Conservation (phyloP, 2,329 filamentous ascomycete species). For the Aspergillus brasiliensis region DNA sequence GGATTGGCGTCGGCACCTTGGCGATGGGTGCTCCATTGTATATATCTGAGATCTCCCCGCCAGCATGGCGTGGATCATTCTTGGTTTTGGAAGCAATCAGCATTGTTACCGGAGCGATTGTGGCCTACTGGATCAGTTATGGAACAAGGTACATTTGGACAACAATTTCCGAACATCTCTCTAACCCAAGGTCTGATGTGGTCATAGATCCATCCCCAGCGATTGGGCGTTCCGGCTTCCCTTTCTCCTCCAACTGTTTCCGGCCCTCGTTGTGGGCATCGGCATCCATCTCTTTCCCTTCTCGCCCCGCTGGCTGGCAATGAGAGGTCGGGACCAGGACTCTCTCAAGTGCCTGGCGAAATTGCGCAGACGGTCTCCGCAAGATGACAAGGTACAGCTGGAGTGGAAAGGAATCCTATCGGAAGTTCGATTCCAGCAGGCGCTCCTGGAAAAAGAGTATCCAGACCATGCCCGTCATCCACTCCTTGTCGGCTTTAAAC, state of each 20-base stretch:
- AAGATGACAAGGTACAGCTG: slow-evolving; percentile 50
- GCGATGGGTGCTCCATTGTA: slow-evolving; percentile 52
- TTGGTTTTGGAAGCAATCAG: slow-evolving; percentile 26
- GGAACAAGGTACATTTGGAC: slow-evolving; percentile 42
- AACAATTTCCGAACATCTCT: neutral
- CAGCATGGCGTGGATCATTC: slow-evolving; percentile 26
- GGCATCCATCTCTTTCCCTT: slow-evolving; percentile 51
- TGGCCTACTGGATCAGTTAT: slow-evolving; percentile 47
- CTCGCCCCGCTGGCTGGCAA: slow-evolving; percentile 56
- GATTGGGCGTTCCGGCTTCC: slow-evolving; percentile 52
- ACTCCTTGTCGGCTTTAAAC: neutral
- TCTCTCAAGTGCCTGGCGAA: slow-evolving; percentile 46
- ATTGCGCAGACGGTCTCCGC: slow-evolving; percentile 49
- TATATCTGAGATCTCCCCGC: slow-evolving; percentile 50
- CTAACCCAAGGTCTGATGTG: too few species aligned
- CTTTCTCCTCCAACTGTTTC: slow-evolving; percentile 51
- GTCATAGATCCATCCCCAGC: slow-evolving; percentile 13
- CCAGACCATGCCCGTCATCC: neutral
- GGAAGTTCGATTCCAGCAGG: slow-evolving; percentile 52
- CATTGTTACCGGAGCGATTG: slow-evolving; percentile 28
- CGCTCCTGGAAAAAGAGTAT: slow-evolving; percentile 5
- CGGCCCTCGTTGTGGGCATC: slow-evolving; percentile 29
- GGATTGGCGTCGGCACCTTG: slow-evolving; percentile 41
- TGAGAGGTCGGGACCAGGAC: slow-evolving; percentile 47
- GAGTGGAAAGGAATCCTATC: slow-evolving; percentile 53